Evolutionary conservation across 2,329 filamentous ascomycete genomes (phyloP), one percentile per base, ranked within the genome.

Genomic region (Neonectria faginata): DNA sequence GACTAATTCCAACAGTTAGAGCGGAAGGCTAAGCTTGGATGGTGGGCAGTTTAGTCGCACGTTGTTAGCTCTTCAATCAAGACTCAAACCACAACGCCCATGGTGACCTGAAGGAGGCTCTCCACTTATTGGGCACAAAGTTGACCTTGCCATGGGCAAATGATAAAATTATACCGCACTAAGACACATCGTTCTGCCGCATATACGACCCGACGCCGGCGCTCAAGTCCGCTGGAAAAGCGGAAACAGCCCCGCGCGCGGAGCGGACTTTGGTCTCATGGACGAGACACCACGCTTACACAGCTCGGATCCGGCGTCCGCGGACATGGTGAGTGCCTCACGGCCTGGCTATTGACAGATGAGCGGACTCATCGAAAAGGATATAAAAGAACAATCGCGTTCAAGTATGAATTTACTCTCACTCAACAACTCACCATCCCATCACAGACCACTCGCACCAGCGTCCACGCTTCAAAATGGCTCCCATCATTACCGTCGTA

Each of bases 401-500:
- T 18, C 5, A 12, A 51, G 1, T 5, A 50, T 11, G 18, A 3
- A 1, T 20, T 20, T 16, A 7, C n/a, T 7, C 22, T 18, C 25
- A 31, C 10, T 5, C 25, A 20, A 22, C 10, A 6, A 22, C 1
- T 20, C 29, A 33, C 29, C 29, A 31, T 31, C 16, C 22, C 25
- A 50, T 50, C 47, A 31, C 27, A 31, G 16, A 42, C 10, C 39
- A 33, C 6, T 20, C 12, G 8, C 16, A n/a, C 10, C 18, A 16
- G 5, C 25, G n/a, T 3, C 16, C 10, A n/a, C 4, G 1, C 31
- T 3, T 42, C 65, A 71, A 36, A n/a, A 78, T 78, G 76, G 10
- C 69, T 53, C 33, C 29, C n/a, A 71, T 74, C n/a, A 70, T 79
- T 59, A 75, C 75, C 5, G 59, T 79, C 25, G 41, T 79, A 1